Base-by-base conservation (phyloP, 1,139 yeast species). In the Saccharomyces hybrid region DNA sequence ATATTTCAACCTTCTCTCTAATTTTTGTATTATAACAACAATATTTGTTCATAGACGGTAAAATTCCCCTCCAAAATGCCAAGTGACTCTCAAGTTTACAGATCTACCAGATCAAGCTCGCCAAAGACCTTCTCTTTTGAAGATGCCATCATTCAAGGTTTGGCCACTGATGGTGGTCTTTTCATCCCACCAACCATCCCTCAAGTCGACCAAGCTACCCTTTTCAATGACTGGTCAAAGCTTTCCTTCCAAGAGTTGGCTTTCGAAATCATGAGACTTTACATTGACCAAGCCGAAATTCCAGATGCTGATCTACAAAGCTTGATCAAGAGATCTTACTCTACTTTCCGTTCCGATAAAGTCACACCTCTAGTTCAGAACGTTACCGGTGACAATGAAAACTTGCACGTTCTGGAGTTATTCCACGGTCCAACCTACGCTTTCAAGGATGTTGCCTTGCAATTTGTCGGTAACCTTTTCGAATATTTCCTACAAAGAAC, bases 391-490 rank as follows among this genome's bases (percentile, higher is more conserved):
- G 71, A 77, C 54, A 76, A 76, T 54, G 77, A 81, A 55, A 78
- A 82, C 57, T 76, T 93, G 58, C 86, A 88, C 70, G 75, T 93
- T 58, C 78, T 93, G 67, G 99, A 93, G 73, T 78, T 93, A 58
- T 93, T 93, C 83, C 99, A 93, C 68, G 99, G 99, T 47, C 99
- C 99, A 60, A 93, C 99, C 3, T 93, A 93, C 69, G 99, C 99
- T 9, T 93, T 93, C 78, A 93, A 93, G 73, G 99, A 93, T 71
- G 99, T 93, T 60, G 99, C 99, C 3, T 79, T 93, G 67, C 99
- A 93, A 72, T 91, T 93, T 72, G 96, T 93, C 46, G 99, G 99
- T 63, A 93, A 93, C 75, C 78, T 93, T 63, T 93, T 93, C 71
- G 99, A 93, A 73, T 93, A 81, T 73, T 95, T 93, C 73, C 77